Evolutionary conservation across 768 basidiomycete genomes (phyloP).

Genomic region (Hortiboletus flavorubellus): DNA sequence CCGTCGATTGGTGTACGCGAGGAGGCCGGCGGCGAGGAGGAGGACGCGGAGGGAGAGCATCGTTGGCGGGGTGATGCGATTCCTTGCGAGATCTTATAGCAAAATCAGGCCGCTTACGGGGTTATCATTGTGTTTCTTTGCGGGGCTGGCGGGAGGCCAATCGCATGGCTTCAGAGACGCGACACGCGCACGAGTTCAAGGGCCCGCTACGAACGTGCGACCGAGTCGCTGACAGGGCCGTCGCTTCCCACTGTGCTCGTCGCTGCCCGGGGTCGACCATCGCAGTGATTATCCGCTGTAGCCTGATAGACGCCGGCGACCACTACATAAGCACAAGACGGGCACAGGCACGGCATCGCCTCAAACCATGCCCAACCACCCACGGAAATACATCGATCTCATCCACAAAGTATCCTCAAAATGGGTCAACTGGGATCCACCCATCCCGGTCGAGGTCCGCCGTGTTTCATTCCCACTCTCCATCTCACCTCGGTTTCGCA

Average conservation of each 20-base stretch:
- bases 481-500: background rate
- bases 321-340: too few relatives aligned
- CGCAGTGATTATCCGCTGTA: too few relatives aligned
- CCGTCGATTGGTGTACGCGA: slow-evolving; percentile 20
- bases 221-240: too few relatives aligned
- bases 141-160: background rate
- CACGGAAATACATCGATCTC: slow-evolving; percentile 37
- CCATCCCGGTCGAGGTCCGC: slow-evolving; percentile 30
- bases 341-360: too few relatives aligned
- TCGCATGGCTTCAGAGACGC: background rate
- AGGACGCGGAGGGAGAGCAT: slow-evolving; percentile 18
- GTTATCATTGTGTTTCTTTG: too few relatives aligned
- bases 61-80: background rate
- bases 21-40: slow-evolving; percentile 18
- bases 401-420: slow-evolving; percentile 30
- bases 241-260: too few relatives aligned
- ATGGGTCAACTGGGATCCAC: slow-evolving; percentile 40
- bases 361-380: background rate
- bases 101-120: background rate
- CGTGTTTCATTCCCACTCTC: background rate
- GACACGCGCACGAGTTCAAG: background rate
- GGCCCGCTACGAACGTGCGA: background rate
- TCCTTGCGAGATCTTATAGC: slow-evolving; percentile 4
- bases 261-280: too few relatives aligned
- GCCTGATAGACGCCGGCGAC: too few relatives aligned